Percentiles rank a stretch among this genome's conserved stretches.
Evolutionary conservation across 2,329 filamentous ascomycete species (phyloP).

Genomic region (Lasiodiplodia citricola): DNA sequence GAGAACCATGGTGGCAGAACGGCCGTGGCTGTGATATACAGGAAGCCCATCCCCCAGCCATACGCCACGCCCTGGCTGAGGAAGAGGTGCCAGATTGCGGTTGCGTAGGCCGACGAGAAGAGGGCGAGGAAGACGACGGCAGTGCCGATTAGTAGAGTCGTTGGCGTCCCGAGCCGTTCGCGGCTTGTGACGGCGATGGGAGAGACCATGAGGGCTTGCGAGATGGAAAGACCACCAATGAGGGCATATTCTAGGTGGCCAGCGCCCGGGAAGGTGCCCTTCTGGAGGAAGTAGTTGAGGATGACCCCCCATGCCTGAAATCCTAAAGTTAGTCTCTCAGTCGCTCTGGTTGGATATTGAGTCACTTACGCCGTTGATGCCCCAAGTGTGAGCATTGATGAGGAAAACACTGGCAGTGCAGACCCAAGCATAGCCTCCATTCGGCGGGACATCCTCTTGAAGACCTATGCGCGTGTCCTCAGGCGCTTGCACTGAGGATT

Average conservation of each 20-base stretch:
- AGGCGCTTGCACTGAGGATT: background rate
- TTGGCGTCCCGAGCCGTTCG: constrained; percentile 30
- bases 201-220: constrained; percentile 36
- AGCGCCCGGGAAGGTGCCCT: constrained; percentile 27
- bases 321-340: background rate
- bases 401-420: constrained; percentile 35
- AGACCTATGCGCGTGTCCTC: background rate
- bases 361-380: constrained; percentile 32
- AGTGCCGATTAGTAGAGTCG: constrained; percentile 37
- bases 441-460: constrained; percentile 26
- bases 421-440: constrained; percentile 48
- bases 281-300: constrained; percentile 14
- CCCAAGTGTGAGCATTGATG: constrained; percentile 42
- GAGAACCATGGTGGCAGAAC: constrained; percentile 48
- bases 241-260: constrained; percentile 41
- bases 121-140: constrained; percentile 38
- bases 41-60: constrained; percentile 43
- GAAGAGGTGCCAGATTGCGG: constrained; percentile 43
- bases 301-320: constrained; percentile 13
- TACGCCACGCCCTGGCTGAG: constrained; percentile 39
- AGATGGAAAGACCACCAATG: constrained; percentile 41
- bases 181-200: constrained; percentile 31
- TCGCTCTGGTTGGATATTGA: background rate
- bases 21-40: constrained; percentile 42
- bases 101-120: constrained; percentile 41